Evolutionary conservation across 2,329 filamentous ascomycete genomes (phyloP), one percentile per base, ranked within the genome.

Genomic region (Pezicula radicicola): DNA sequence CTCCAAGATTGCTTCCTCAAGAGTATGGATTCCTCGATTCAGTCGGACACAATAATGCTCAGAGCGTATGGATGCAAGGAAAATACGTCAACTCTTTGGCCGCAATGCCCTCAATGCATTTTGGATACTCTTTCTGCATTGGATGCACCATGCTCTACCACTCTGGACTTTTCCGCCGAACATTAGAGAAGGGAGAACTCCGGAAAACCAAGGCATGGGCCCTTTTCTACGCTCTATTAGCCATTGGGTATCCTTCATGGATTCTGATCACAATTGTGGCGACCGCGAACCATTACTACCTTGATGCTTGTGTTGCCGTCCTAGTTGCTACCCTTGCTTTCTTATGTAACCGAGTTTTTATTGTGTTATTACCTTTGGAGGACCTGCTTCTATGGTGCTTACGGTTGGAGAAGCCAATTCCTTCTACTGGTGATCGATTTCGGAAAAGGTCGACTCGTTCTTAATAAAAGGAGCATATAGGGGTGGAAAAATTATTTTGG

Each of bases 201-300:
- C 65, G 70, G 49, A 76, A 75, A 58, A 67, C 58, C 12, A 60
- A 61, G 18, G 68, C 71, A 41, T 75, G 73, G 70, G 73, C 71
- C 48, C 46, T 70, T 5, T 75, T 74, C 53, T 77, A 76, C 49
- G 55, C 71, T 3, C 16, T 68, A 3, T 43, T 76, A 6, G 76
- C 71, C 8, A 50, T 78, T 33, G 65, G 63, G 35, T 79, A 79
- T 58, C 76, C 76, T 2, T 50, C 63, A 4, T 72, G 74, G 58
- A 76, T 79, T 44, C 60, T 78, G 30, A 68, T 71, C 12, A 74
- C 72, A 1, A 80, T 80, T 53, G 73, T 80, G 10, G 76, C 75
- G 15, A 81, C 77, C 1, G 77, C 77, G 19, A 81, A 81, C 56
- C 78, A 80, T 59, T 80, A 79, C 60, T 78, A 73, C 61, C 69